Evolutionary conservation across 345 rosid species (phyloP).

Genomic region (Murraya paniculata): DNA sequence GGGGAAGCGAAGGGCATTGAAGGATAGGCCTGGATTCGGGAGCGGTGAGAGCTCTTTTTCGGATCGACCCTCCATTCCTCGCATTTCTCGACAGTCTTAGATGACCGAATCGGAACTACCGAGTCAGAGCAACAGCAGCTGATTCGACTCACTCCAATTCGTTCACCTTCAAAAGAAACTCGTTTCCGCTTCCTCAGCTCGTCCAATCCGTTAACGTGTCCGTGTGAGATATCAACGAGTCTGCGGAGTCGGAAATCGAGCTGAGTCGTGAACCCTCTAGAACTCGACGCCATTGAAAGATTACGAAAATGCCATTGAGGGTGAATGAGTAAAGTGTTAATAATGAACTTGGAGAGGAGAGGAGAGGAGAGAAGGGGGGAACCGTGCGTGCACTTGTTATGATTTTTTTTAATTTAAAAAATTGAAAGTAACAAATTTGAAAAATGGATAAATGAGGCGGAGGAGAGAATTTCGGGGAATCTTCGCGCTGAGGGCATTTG

Average conservation of each 20-base stretch:
- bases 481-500: slow-evolving; percentile 18
- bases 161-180: slow-evolving; percentile 20
- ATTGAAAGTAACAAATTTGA: not conserved
- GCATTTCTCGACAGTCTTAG: slow-evolving; percentile 39
- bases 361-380: slow-evolving; percentile 12
- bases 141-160: slow-evolving; percentile 26
- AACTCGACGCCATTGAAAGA: slow-evolving; percentile 54
- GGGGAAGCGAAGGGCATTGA: slow-evolving; percentile 78
- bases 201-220: slow-evolving; percentile 25
- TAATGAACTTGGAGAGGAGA: not conserved
- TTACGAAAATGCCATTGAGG: slow-evolving; percentile 45
- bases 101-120: slow-evolving; percentile 49
- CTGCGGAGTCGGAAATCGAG: slow-evolving; percentile 51
- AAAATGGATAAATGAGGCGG: not conserved
- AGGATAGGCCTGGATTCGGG: slow-evolving; percentile 54
- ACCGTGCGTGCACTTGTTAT: not conserved
- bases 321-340: not conserved
- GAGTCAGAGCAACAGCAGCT: slow-evolving; percentile 62
- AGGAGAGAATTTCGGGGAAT: slow-evolving; percentile 25
- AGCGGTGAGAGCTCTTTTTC: slow-evolving; percentile 48
- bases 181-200: slow-evolving; percentile 31
- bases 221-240: slow-evolving; percentile 18
- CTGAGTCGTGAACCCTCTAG: slow-evolving; percentile 51
- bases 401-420: not conserved
- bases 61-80: slow-evolving; percentile 59